Percentiles rank a stretch among this genome's conserved stretches.
These are phyloP conservation scores for Tephrocybe sp. DNA, from an alignment of 768 basidiomycete genomes.

Conservation along the genomic window DNA sequence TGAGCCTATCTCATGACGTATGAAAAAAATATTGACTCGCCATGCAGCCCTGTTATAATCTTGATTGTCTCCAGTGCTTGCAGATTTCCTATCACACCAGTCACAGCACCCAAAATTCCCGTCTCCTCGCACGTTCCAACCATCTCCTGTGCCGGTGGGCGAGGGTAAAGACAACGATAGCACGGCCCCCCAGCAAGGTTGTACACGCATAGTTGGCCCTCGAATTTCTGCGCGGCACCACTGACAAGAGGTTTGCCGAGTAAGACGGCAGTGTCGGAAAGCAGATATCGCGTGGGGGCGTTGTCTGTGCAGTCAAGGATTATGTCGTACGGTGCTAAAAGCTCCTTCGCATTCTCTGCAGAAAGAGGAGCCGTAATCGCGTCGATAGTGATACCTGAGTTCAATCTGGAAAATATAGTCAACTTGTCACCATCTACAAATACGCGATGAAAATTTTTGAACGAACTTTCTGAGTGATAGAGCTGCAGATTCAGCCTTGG, in stretches of 20 bases:
- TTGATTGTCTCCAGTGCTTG: slow-evolving; percentile 91
- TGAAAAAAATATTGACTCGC: background rate
- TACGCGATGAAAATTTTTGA: background rate
- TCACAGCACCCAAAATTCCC: slow-evolving; percentile 86
- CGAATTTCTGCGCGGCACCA: slow-evolving; percentile 82
- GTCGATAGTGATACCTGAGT: slow-evolving; percentile 64
- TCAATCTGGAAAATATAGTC: slow-evolving; percentile 50
- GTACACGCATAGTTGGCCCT: slow-evolving; percentile 79
- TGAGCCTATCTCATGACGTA: slow-evolving; percentile 49
- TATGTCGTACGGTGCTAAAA: slow-evolving; percentile 30
- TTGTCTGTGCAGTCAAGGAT: slow-evolving; percentile 47
- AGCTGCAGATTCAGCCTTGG: slow-evolving; percentile 83
- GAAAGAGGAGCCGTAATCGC: slow-evolving; percentile 52
- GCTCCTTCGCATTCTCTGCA: slow-evolving; percentile 57
- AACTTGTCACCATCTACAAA: background rate
- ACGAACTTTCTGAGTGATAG: slow-evolving; percentile 60
- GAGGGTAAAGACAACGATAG: slow-evolving; percentile 91
- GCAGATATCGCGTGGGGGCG: slow-evolving; percentile 84
- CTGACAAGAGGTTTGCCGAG: slow-evolving; percentile 47
- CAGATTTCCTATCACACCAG: slow-evolving; percentile 84
- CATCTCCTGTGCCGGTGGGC: slow-evolving; percentile 60
- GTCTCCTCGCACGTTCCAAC: slow-evolving; percentile 83
- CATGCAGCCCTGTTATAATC: slow-evolving; percentile 24
- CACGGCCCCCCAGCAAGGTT: slow-evolving; percentile 80
- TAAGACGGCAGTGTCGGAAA: slow-evolving; percentile 80